Base-by-base conservation (phyloP, 2,329 filamentous ascomycete genomes). In the Fusarium irregulare region DNA sequence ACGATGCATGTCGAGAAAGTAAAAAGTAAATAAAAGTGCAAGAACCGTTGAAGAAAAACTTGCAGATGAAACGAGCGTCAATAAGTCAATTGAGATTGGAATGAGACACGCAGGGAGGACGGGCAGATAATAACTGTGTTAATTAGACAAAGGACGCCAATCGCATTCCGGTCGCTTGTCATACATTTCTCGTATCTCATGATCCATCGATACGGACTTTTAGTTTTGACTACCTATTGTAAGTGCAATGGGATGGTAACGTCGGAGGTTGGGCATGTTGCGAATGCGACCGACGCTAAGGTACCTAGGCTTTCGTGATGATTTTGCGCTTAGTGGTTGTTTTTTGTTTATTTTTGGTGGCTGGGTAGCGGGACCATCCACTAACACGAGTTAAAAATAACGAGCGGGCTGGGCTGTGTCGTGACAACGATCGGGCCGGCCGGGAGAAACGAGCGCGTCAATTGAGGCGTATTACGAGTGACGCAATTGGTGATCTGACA, bases 351-450 rank as follows among this genome's bases (percentile, higher is more conserved):
- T 50, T 56, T 50, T 34, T 49, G 32, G 53, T 27, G 49, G 49
- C 32, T 61, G 41, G 60, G 48, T 60, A 42, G 49, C 25, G 30
- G 30, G 6, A 49, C 23, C 23, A 27, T 42, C 45, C 45, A 51
- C 40, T 47, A 51, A 65, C 41, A 60, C 60, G 60, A 65, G 62
- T 42, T 65, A 50, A 65, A 65, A 58, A 63, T 63, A 62, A 49
- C 25, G 16, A 27, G 30, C 34, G 8, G 30, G n/a, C n/a, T 21
- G 21, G 28, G 27, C 27, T 55, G 30, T 20, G 30, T 10, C 23
- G n/a, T 34, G 13, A 25, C 32, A n/a, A 30, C 13, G 25, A 41
- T 50, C 45, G 53, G 58, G 16, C 58, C 37, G 32, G 34, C 28
- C 60, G 32, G 20, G 42, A 44, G 20, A 23, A 44, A 14, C 41